A percentile compares a stretch with the other conserved stretches of the same genome.
Conservation (phyloP, 139 green algal genomes). For the Protoeuglena noctilucae region DNA sequence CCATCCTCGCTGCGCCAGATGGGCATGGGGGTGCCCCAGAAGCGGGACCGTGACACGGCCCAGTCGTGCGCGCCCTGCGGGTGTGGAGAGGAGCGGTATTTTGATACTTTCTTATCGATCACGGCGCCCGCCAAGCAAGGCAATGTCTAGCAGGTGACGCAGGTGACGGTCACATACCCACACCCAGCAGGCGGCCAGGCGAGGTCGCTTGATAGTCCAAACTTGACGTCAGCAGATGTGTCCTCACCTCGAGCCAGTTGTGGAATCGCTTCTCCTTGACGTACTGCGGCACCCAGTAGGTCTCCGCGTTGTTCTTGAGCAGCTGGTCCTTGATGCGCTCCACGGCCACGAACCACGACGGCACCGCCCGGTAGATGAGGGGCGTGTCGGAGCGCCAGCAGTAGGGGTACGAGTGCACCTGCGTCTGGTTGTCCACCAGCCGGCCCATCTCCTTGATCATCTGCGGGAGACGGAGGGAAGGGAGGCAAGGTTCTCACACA, state of each 20-base stretch:
- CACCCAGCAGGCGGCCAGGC: too few relatives aligned
- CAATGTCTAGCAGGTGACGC: too few relatives aligned
- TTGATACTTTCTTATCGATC: too few relatives aligned
- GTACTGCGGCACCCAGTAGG: constrained; percentile 86
- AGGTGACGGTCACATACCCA: too few relatives aligned
- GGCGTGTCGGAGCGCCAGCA: constrained; percentile 97
- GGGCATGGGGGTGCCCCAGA: constrained; percentile 95
- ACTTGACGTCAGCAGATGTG: too few relatives aligned
- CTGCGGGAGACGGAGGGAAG: too few relatives aligned
- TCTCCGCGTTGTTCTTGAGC: constrained; percentile 75
- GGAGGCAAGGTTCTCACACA: too few relatives aligned
- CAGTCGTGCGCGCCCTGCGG: constrained; percentile 79
- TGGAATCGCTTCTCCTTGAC: constrained; percentile 98
- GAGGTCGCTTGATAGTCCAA: too few relatives aligned
- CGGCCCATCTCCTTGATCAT: constrained; percentile 63
- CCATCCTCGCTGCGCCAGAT: constrained; percentile 76
- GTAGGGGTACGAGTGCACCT: constrained; percentile 87
- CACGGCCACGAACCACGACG: constrained; percentile 89
- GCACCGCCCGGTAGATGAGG: constrained; percentile 80
- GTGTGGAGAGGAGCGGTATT: too few relatives aligned
- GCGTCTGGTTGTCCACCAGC: constrained; percentile 49
- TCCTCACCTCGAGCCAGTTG: constrained; percentile 98
- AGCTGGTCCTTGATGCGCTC: constrained; percentile 75
- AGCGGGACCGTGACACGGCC: constrained; percentile 64
- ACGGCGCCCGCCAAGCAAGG: too few relatives aligned